Evolutionary conservation across 306 rosid genomes (phyloP), one percentile per base, ranked within the genome.

Genomic region (Lathyrus tuberosus): DNA sequence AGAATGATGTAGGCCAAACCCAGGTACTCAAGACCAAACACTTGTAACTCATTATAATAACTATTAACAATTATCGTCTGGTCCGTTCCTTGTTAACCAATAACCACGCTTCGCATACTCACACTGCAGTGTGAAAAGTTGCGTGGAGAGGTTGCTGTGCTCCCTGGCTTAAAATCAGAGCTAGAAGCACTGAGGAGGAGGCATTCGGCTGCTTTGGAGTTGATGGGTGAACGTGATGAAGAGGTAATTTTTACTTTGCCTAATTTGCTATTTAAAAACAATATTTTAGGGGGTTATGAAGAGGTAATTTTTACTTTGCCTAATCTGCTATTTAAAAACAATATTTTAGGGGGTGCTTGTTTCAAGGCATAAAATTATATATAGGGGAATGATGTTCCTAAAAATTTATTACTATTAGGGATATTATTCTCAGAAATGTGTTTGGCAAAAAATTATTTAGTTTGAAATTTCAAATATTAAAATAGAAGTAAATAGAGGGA

Each of bases 171-270:
- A 72, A 83, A 84, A 44, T 96, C 97, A 40, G 99, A 91, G 88
- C 79, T 95, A 74, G 99, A 95, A 66, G 87, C 97, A 67, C 75
- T 95, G 59, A 89, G 99, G 85, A 95, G 89, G 83, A 84, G 99
- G 78, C 99, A 95, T 81, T 82, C 96, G 76, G 88, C 99, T 76
- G 99, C 99, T 13, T 78, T 95, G 85, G 99, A 95, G 83, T 86
- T 95, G 79, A 95, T 95, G 99, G 99, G 99, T 2, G 99, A 95
- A 82, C 97, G 97, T 52, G 99, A 94, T 76, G 99, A 91, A 76
- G 97, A 95, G 99, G 99, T 94, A 83, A 28, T 26, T 28, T 65
- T 76, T 76, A 59, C 38, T 60, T 71, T 59, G 24, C 53, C 49
- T 8, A 20, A 59, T 28, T 46, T 66, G 24, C 16, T 70, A 58